phyloP scores from a whole-genome alignment of 139 green algal species.

The Diplosphaera chodatii region DNA sequence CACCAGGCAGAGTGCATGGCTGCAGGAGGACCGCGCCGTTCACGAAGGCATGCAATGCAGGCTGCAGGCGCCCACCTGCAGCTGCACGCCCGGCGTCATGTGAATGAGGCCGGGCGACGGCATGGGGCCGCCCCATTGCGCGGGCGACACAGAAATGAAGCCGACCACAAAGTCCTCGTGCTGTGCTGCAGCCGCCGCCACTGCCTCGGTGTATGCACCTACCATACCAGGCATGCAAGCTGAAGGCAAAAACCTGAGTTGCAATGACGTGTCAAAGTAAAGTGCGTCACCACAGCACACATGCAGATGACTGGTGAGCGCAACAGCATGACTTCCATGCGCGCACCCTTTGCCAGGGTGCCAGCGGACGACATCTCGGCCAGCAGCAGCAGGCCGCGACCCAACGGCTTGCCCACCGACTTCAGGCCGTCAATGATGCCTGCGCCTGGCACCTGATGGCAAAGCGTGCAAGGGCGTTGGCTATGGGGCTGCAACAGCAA shows the following conservation, averaged over 20 bases:
- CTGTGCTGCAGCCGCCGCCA: constrained; percentile 66
- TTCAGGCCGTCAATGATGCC: constrained; percentile 98
- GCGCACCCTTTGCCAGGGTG: constrained; percentile 72
- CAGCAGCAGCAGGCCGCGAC: constrained; percentile 71
- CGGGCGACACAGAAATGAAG: constrained; percentile 91
- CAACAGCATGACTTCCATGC: background rate
- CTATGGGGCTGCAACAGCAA: no score
- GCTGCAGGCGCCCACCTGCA: constrained; percentile 44
- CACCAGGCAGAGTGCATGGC: no score
- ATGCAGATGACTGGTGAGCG: no score
- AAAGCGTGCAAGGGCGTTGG: no score
- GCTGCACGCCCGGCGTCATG: constrained; percentile 98
- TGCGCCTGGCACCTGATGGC: constrained; percentile 56
- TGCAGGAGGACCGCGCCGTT: no score
- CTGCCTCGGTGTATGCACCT: constrained; percentile 78
- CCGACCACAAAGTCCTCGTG: constrained; percentile 97
- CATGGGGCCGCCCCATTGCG: constrained; percentile 60
- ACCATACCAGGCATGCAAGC: no score
- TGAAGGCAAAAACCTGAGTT: no score
- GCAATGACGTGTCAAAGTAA: no score
- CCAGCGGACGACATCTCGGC: constrained; percentile 96
- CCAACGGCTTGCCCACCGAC: constrained; percentile 49
- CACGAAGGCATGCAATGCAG: no score
- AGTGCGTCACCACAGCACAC: no score
- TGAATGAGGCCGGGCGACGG: constrained; percentile 79